Percentiles rank a stretch among this genome's conserved stretches.
phyloP scores from a whole-genome alignment of 768 basidiomycete genomes.

The Agaricus bisporus region DNA sequence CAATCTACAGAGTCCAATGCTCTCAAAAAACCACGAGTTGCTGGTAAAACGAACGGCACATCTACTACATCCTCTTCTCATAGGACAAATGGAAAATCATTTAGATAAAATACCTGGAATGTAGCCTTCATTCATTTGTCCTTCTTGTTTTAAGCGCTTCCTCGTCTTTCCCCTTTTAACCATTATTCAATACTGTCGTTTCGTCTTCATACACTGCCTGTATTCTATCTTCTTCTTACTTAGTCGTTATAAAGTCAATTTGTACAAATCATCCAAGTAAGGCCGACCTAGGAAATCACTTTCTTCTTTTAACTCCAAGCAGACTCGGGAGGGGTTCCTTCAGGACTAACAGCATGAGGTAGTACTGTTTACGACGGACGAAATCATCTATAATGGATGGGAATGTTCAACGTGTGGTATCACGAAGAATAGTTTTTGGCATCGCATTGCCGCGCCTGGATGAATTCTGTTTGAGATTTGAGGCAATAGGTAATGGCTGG shows the following conservation, averaged over 20 bases:
- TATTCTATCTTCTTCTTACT: constrained; percentile 11
- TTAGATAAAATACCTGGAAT: constrained; percentile 37
- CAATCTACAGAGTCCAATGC: constrained; percentile 38
- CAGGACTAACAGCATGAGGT: too few species aligned
- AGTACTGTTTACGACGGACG: background rate
- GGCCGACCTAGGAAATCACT: background rate
- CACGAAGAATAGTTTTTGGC: constrained; percentile 1
- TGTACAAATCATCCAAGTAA: constrained; percentile 3
- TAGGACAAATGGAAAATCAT: constrained; percentile 57
- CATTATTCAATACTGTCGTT: constrained; percentile 15
- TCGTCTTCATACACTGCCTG: constrained; percentile 11
- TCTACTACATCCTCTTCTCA: constrained; percentile 36
- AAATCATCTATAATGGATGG: background rate
- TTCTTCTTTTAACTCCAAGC: too few species aligned
- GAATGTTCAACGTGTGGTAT: background rate
- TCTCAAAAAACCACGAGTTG: constrained; percentile 56
- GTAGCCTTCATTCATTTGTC: constrained; percentile 18
- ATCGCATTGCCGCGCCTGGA: background rate
- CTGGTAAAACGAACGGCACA: constrained; percentile 52
- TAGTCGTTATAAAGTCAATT: constrained; percentile 3
- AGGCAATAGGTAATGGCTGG: background rate
- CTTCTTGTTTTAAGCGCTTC: constrained; percentile 14
- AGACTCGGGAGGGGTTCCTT: background rate
- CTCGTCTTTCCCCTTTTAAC: constrained; percentile 11
- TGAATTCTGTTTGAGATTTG: background rate